Conservation (phyloP, 78 protist species). For the Chrysochromulina tobinii region DNA sequence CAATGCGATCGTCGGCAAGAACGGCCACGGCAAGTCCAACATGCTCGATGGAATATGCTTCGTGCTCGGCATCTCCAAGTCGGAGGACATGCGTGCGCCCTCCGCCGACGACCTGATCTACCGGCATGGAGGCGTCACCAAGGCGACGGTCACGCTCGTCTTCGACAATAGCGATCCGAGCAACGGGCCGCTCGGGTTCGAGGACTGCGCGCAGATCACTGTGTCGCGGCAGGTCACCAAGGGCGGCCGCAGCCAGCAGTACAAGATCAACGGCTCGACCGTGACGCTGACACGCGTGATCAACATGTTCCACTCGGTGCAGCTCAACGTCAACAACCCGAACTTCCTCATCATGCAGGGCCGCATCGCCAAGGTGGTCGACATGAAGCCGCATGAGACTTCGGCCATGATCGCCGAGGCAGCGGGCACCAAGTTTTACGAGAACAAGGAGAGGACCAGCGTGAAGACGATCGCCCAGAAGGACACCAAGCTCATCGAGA, state of each 20-base stretch:
- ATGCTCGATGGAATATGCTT: conserved; percentile 98
- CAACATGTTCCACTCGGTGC: conserved; percentile 95
- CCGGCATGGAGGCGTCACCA: conserved; percentile 94
- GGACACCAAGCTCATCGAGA: conserved; percentile 78
- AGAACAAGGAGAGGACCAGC: conserved; percentile 83
- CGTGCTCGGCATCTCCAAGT: conserved; percentile 96
- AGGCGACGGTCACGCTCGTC: conserved; percentile 90
- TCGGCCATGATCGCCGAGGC: conserved; percentile 98
- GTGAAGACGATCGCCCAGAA: conserved; percentile 87
- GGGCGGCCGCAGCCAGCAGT: conserved; percentile 93
- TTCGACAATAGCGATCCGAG: conserved; percentile 89
- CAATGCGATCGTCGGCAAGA: conserved; percentile 98
- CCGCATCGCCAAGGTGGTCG: conserved; percentile 94
- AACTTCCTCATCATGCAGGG: conserved; percentile 99
- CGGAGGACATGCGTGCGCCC: conserved; percentile 67
- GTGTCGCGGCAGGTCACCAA: conserved; percentile 87
- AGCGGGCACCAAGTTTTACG: conserved; percentile 99
- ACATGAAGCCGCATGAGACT: conserved; percentile 97
- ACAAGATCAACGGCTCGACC: conserved; percentile 86
- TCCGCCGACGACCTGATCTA: conserved; percentile 88
- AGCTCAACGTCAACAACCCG: conserved; percentile 99
- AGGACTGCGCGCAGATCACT: conserved; percentile 77
- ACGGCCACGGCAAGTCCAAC: conserved; percentile 97
- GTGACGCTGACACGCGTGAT: conserved; percentile 77
- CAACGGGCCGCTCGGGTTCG: conserved; percentile 93